Base-by-base conservation (phyloP, 2,329 filamentous ascomycete species). In the Arthrobotrys sinensis region DNA sequence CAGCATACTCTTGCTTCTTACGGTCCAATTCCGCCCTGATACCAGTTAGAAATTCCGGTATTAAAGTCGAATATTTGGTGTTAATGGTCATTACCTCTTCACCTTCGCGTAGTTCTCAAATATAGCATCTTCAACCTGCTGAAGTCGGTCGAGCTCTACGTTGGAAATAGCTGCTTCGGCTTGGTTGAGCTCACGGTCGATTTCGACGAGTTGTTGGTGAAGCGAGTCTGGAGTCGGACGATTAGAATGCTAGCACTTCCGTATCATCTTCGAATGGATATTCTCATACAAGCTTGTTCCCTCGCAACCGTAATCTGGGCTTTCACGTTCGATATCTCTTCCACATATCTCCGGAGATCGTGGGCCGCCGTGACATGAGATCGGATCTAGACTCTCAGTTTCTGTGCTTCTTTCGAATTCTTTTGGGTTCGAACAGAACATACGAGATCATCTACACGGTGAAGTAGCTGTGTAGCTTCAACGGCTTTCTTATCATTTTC, bases 121-220 rank as follows among this genome's bases (percentile, higher is more conserved):
- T 11, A 28, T 50, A 3, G 67, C 75, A 50, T 78, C 75, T 43
- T 78, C 67, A 12, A 38, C 55, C 6, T 67, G 53, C n/a, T 78
- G 62, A 2, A 78, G 24, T 24, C 67, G 45, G 48, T 72, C 67
- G 10, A 71, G 62, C 4, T 78, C 75, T 0, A 68, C 62, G 7
- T 63, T 52, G 16, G 53, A 68, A 16, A 48, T 52, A 3, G 62
- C 67, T 0, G 52, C 62, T 45, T 78, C 75, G 0, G 67, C 67
- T 53, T 64, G 75, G 10, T 63, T 68, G 4, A 78, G 57, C 40
- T 78, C 75, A 11, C 67, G 67, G 62, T 78, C 75, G 36, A 78
- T 78, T 48, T 78, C 67, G 24, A 78, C 46, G 3, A 78, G 45
- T 32, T 78, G 67, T 16, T 78, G 75, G 32, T 78, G 75, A 19